These are phyloP conservation scores for Rhizopogon vinicolor DNA, from an alignment of 768 basidiomycete genomes.

Conservation along the genomic window DNA sequence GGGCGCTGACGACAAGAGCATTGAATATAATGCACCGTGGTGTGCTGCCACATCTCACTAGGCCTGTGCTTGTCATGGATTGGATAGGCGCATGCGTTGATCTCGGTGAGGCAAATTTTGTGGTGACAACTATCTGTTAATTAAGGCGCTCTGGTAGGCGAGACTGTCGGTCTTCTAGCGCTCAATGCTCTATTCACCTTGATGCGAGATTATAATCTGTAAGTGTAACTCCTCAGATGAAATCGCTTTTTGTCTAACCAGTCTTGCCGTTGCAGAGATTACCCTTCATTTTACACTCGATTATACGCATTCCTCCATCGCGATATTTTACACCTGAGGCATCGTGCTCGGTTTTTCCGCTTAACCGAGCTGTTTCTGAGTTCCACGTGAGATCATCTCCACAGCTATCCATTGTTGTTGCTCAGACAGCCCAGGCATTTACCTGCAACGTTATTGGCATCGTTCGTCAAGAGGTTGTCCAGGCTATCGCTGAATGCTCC, in stretches of 20 bases:
- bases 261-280: conserved; percentile 57
- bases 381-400: conserved; percentile 64
- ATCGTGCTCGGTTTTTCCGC: conserved; percentile 93
- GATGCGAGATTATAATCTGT: conserved; percentile 94
- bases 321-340: conserved; percentile 85
- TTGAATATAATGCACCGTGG: conserved; percentile 79
- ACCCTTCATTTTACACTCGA: conserved; percentile 90
- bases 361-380: conserved; percentile 86
- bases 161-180: conserved; percentile 79
- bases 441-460: conserved; percentile 86
- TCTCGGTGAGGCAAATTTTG: conserved; percentile 45
- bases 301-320: conserved; percentile 88
- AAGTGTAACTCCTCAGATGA: conserved; percentile 24
- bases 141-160: conserved; percentile 45
- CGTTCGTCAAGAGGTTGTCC: conserved; percentile 89
- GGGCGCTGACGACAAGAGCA: conserved; percentile 46
- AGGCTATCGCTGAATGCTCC: conserved; percentile 81
- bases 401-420: not conserved
- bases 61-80: conserved; percentile 82
- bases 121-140: not conserved
- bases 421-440: conserved; percentile 54
- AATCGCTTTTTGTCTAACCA: conserved; percentile 1
- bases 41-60: conserved; percentile 78
- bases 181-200: conserved; percentile 89
- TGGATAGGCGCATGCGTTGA: conserved; percentile 87